These are phyloP conservation scores for Xylaria sp. DNA, from an alignment of 2,329 filamentous ascomycete genomes.

Conservation along the genomic window DNA sequence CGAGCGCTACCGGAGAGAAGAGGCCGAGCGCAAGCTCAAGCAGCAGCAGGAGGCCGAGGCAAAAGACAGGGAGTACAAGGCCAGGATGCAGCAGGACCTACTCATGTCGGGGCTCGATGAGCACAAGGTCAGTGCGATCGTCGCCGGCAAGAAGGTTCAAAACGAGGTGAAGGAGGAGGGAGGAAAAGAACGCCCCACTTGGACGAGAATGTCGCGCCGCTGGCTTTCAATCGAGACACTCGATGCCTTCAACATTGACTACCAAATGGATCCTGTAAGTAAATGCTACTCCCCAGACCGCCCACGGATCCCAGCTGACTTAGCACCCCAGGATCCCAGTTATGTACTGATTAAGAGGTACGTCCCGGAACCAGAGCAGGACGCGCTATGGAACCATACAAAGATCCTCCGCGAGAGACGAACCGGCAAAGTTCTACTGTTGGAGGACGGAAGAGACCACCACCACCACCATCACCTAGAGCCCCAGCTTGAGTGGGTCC, in stretches of 20 bases:
- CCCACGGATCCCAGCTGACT: constrained; percentile 19
- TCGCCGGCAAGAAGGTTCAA: constrained; percentile 48
- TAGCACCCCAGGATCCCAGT: constrained; percentile 58
- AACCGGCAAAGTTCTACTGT: constrained; percentile 46
- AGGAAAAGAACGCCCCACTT: constrained; percentile 52
- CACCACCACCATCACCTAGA: constrained; percentile 44
- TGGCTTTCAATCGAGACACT: constrained; percentile 67
- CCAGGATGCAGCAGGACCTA: constrained; percentile 60
- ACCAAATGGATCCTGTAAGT: constrained; percentile 59
- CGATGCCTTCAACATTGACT: constrained; percentile 58
- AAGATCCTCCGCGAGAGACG: constrained; percentile 62
- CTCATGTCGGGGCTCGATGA: constrained; percentile 61
- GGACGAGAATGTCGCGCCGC: constrained; percentile 64
- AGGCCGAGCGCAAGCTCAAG: constrained; percentile 49
- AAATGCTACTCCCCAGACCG: background rate
- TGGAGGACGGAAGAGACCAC: constrained; percentile 44
- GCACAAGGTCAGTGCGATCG: constrained; percentile 59
- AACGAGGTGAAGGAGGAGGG: constrained; percentile 51
- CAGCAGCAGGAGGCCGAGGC: constrained; percentile 51
- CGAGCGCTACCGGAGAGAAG: constrained; percentile 51
- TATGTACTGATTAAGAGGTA: constrained; percentile 74
- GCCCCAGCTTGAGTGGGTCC: constrained; percentile 58
- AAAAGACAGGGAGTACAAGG: constrained; percentile 56
- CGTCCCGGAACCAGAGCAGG: constrained; percentile 72
- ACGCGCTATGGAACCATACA: constrained; percentile 74